Evolutionary conservation across 164 flowering plant species (phyloP).

Genomic region (Tetrastigma voinierianum): DNA sequence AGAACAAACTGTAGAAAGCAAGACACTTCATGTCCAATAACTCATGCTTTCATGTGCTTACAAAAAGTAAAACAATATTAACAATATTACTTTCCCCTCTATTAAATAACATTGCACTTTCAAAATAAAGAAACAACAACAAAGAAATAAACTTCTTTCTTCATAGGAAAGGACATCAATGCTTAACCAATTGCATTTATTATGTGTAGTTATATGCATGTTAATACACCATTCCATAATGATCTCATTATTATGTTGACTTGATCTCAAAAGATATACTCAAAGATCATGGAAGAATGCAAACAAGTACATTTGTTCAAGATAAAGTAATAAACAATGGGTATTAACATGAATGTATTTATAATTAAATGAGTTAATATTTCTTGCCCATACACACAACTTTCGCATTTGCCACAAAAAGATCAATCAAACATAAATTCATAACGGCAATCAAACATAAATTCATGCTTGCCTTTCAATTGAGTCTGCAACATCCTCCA

Average conservation of each 20-base stretch:
- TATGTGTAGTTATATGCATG: no score
- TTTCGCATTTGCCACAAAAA: neutral
- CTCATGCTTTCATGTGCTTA: no score
- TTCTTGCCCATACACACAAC: neutral
- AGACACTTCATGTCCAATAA: no score
- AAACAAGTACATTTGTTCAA: neutral
- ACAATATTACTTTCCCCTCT: no score
- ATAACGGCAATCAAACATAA: neutral
- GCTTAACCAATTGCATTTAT: neutral
- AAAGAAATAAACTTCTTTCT: neutral
- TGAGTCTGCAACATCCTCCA: slow-evolving; percentile 97
- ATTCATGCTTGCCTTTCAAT: slow-evolving; percentile 84
- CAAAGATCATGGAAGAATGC: neutral
- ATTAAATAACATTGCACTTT: no score
- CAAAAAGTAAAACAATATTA: no score
- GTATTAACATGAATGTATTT: neutral
- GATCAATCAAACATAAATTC: neutral
- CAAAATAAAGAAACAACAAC: no score
- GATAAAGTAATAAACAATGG: neutral
- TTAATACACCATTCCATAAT: no score
- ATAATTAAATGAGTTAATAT: neutral
- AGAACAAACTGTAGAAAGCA: no score
- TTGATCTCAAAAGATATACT: neutral
- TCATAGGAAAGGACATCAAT: neutral
- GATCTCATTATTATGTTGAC: neutral